Conservation (phyloP, 345 rosid genomes). For the Eutrema heterophyllum region DNA sequence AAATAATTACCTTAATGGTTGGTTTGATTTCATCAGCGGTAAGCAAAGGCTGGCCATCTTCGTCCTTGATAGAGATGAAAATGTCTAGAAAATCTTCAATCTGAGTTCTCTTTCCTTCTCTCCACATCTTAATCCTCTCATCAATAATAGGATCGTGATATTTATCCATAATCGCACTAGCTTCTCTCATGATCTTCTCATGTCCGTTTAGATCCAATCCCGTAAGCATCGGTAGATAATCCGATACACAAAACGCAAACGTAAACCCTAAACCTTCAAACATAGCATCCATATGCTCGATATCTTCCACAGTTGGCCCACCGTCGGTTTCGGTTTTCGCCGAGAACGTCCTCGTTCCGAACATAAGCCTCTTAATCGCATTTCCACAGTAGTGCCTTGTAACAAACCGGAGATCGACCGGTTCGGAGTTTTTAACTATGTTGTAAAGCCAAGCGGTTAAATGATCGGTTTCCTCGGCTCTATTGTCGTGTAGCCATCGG, state of each 20-base stretch:
- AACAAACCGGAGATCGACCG: slow-evolving; percentile 33
- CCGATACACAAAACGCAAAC: slow-evolving; percentile 32
- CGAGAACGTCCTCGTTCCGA: slow-evolving; percentile 28
- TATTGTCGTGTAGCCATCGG: slow-evolving; percentile 33
- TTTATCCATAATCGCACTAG: slow-evolving; percentile 28
- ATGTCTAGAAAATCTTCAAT: slow-evolving; percentile 46
- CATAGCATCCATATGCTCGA: slow-evolving; percentile 37
- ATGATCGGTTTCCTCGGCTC: slow-evolving; percentile 38
- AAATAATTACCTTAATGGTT: slow-evolving; percentile 30
- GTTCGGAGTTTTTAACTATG: slow-evolving; percentile 8
- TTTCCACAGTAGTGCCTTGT: slow-evolving; percentile 34
- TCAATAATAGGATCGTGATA: slow-evolving; percentile 30
- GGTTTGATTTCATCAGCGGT: slow-evolving; percentile 43
- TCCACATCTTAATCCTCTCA: slow-evolving; percentile 32
- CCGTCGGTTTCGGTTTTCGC: slow-evolving; percentile 24
- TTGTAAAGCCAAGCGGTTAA: slow-evolving; percentile 33
- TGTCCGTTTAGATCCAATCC: slow-evolving; percentile 32
- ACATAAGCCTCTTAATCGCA: slow-evolving; percentile 33
- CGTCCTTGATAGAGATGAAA: slow-evolving; percentile 32
- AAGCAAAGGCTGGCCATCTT: slow-evolving; percentile 32
- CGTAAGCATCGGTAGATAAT: slow-evolving; percentile 29
- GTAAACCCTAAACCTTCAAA: slow-evolving; percentile 26
- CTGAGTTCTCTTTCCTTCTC: slow-evolving; percentile 25
- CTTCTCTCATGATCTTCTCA: slow-evolving; percentile 31
- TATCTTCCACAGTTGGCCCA: slow-evolving; percentile 40